Evolutionary conservation across 2,329 filamentous ascomycete genomes (phyloP).

Genomic region (Cyclaneusma minus): DNA sequence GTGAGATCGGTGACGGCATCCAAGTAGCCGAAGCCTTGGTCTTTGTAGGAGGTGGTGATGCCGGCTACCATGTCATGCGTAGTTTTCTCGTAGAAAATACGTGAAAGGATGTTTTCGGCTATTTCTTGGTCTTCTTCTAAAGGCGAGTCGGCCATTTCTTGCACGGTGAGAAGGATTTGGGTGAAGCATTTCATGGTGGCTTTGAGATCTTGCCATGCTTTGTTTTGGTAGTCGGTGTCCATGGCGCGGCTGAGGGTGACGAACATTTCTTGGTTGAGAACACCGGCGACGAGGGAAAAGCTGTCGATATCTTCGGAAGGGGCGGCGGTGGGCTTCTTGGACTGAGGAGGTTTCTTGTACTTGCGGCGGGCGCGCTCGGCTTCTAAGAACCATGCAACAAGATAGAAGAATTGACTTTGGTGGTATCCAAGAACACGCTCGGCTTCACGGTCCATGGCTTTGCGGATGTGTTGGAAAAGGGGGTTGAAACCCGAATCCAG

Average conservation of each 20-base stretch:
- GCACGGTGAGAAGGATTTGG: slow-evolving; percentile 80
- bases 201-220: slow-evolving; percentile 75
- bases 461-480: slow-evolving; percentile 69
- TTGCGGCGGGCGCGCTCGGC: slow-evolving; percentile 63
- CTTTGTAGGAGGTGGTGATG: slow-evolving; percentile 75
- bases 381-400: slow-evolving; percentile 83
- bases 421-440: slow-evolving; percentile 67
- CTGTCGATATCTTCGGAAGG: slow-evolving; percentile 45
- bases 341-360: slow-evolving; percentile 37
- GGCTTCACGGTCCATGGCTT: slow-evolving; percentile 79
- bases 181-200: slow-evolving; percentile 90
- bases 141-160: slow-evolving; percentile 74
- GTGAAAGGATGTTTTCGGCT: slow-evolving; percentile 88
- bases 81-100: slow-evolving; percentile 95
- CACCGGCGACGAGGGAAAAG: slow-evolving; percentile 76
- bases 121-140: slow-evolving; percentile 95
- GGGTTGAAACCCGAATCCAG: slow-evolving; percentile 93
- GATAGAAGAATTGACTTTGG: slow-evolving; percentile 76
- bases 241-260: slow-evolving; percentile 75
- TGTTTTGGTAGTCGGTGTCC: slow-evolving; percentile 63
- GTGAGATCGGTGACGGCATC: slow-evolving; percentile 83
- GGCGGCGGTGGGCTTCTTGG: slow-evolving; percentile 23
- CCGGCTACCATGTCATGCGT: slow-evolving; percentile 78
- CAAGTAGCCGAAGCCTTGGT: slow-evolving; percentile 85
- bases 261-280: slow-evolving; percentile 90